A percentile compares a stretch with the other conserved stretches of the same genome.
These are phyloP conservation scores for Marasmius sp. DNA, from an alignment of 1,284 basidiomycete species.

Conservation along the genomic window DNA sequence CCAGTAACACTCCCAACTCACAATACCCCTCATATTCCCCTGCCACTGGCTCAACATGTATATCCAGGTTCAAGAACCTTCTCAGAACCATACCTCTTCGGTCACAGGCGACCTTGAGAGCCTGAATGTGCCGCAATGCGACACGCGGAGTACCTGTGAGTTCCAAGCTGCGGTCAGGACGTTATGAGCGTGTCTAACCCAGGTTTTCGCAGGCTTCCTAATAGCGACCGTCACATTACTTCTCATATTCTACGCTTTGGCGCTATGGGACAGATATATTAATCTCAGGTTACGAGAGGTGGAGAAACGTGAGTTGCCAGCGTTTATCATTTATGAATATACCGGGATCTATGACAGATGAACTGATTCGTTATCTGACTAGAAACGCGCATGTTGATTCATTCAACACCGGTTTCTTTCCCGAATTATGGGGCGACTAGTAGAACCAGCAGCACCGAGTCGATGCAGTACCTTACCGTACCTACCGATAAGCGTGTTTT, in stretches of 20 bases:
- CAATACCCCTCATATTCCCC: background rate
- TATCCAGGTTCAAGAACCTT: no score
- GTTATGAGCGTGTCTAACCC: background rate
- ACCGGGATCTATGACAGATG: no score
- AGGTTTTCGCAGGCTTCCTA: background rate
- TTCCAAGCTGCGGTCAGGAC: background rate
- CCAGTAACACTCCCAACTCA: background rate
- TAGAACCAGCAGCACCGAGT: no score
- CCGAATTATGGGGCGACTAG: background rate
- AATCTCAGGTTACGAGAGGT: slow-evolving; percentile 22
- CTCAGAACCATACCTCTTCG: background rate
- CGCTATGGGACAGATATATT: slow-evolving; percentile 33
- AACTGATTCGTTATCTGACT: no score
- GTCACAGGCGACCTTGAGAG: background rate
- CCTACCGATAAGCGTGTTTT: background rate
- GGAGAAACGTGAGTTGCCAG: background rate
- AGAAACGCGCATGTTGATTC: background rate
- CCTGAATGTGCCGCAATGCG: background rate
- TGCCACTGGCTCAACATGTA: slow-evolving; percentile 3
- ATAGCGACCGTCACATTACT: slow-evolving; percentile 3
- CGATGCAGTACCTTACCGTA: background rate
- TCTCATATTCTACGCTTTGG: slow-evolving; percentile 30
- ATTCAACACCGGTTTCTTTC: background rate
- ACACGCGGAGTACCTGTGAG: background rate
- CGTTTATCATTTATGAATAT: no score